Evolutionary conservation across 1,284 basidiomycete species (phyloP).

Genomic region (Boletus mariae): DNA sequence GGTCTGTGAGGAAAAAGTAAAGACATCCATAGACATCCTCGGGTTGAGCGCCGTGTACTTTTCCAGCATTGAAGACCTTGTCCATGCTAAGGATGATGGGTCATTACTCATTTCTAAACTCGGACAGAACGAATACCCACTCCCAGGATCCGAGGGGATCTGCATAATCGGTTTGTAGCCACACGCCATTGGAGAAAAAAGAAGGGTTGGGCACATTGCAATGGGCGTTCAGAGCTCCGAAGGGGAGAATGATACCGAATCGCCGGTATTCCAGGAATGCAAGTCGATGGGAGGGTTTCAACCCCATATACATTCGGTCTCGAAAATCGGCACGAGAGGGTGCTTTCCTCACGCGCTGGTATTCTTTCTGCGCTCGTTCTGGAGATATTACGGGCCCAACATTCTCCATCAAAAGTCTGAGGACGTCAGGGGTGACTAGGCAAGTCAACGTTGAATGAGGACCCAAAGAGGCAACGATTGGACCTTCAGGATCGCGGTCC

Average conservation of each 20-base stretch:
- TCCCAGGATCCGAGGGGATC: constrained; percentile 42
- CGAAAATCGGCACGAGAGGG: constrained; percentile 34
- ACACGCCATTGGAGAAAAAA: constrained; percentile 36
- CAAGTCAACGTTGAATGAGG: constrained; percentile 21
- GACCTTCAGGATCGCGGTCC: neutral
- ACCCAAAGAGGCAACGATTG: constrained; percentile 13
- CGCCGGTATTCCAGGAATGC: constrained; percentile 37
- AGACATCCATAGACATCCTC: constrained; percentile 47
- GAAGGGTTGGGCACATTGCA: constrained; percentile 39
- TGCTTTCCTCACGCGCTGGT: constrained; percentile 19
- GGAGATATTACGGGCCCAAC: constrained; percentile 18
- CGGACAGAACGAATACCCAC: constrained; percentile 26
- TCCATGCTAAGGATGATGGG: constrained; percentile 8
- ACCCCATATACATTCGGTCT: constrained; percentile 31
- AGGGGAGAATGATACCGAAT: constrained; percentile 42
- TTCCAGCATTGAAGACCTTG: constrained; percentile 33
- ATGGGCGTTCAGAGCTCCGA: constrained; percentile 38
- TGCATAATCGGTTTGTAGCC: constrained; percentile 39
- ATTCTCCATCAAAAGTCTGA: constrained; percentile 17
- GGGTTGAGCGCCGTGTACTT: constrained; percentile 33
- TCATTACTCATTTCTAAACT: constrained; percentile 5
- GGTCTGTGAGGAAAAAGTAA: constrained; percentile 41
- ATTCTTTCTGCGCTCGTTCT: constrained; percentile 28
- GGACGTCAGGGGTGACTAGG: constrained; percentile 7
- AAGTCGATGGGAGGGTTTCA: constrained; percentile 41